Evolutionary conservation across 257 asterid genomes (phyloP).

Genomic region (Avicennia marina): DNA sequence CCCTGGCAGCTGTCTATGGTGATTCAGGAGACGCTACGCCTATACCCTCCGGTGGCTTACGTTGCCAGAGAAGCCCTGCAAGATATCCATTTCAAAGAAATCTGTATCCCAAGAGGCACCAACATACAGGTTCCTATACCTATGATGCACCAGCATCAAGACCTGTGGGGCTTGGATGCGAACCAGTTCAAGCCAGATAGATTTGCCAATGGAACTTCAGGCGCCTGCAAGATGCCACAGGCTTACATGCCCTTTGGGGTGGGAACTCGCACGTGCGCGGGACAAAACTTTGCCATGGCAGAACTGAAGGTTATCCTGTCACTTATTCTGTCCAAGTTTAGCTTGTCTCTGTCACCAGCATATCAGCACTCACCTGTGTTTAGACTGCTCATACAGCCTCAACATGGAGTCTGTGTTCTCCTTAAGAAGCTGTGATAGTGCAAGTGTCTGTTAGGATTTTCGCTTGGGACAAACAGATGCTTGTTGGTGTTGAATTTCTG

Average conservation of each 20-base stretch:
- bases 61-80: constrained; percentile 62
- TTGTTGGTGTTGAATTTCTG: too few species aligned
- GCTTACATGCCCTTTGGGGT: constrained; percentile 75
- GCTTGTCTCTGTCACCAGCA: constrained; percentile 46
- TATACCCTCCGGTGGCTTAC: constrained; percentile 64
- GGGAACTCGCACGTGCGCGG: constrained; percentile 54
- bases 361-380: constrained; percentile 57
- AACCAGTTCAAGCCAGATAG: constrained; percentile 59
- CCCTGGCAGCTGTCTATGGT: constrained; percentile 51
- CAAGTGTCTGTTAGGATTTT: too few species aligned
- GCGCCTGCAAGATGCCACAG: constrained; percentile 62
- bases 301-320: constrained; percentile 67
- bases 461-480: too few species aligned
- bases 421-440: constrained; percentile 39
- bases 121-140: constrained; percentile 52
- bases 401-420: constrained; percentile 44
- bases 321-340: constrained; percentile 46
- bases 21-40: constrained; percentile 65
- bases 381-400: constrained; percentile 47
- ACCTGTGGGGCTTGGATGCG: constrained; percentile 53
- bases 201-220: constrained; percentile 45
- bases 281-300: constrained; percentile 69
- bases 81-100: constrained; percentile 43
- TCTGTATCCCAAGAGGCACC: constrained; percentile 51
- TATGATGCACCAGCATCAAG: constrained; percentile 41